A percentile compares a stretch with the other conserved stretches of the same genome.
Conservation (phyloP, 371 early-diverging fungal genomes). For the Lichtheimia corymbifera region DNA sequence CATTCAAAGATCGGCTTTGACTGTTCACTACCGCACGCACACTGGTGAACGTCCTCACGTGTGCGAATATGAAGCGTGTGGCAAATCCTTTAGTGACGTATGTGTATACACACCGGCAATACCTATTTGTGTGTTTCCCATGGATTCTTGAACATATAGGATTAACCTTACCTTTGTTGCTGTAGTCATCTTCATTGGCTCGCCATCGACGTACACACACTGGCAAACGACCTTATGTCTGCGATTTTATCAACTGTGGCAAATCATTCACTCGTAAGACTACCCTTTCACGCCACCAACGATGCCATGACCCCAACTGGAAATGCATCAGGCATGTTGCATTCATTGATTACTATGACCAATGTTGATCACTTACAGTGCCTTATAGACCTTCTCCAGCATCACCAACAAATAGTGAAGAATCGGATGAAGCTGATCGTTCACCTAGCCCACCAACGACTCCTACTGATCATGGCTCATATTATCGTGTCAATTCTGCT, state of each 20-base stretch:
- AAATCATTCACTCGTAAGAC: constrained; percentile 65
- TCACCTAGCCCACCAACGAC: constrained; percentile 31
- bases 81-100: constrained; percentile 65
- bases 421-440: constrained; percentile 33
- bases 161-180: constrained; percentile 2
- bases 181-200: constrained; percentile 40
- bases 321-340: constrained; percentile 18
- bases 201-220: constrained; percentile 45
- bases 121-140: neutral
- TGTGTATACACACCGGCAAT: constrained; percentile 10
- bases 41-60: constrained; percentile 77
- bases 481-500: constrained; percentile 11
- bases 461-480: constrained; percentile 24
- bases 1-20: constrained; percentile 76
- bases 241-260: constrained; percentile 44
- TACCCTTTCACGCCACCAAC: constrained; percentile 61
- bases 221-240: constrained; percentile 42
- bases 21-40: constrained; percentile 76
- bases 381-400: constrained; percentile 22
- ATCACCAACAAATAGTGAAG: constrained; percentile 28
- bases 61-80: constrained; percentile 62
- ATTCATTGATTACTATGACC: neutral
- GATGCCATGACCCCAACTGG: constrained; percentile 36
- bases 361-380: neutral
- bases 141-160: neutral